Percentiles rank a stretch among this genome's conserved stretches.
Conservation (phyloP, 495 filamentous ascomycete genomes). For the Xylaria castorea region DNA sequence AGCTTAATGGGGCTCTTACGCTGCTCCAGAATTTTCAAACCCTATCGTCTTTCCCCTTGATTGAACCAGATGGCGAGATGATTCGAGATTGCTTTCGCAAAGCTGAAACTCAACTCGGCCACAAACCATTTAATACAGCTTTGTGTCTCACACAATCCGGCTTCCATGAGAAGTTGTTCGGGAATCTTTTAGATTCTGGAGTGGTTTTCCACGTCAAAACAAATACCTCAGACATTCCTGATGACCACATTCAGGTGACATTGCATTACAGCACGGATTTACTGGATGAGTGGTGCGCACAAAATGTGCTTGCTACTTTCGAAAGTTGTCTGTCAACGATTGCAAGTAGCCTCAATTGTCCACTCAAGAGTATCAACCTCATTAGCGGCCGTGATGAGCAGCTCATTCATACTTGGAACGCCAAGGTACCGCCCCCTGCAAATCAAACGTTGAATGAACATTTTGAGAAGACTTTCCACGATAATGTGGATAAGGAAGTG, state of each 20-base stretch:
- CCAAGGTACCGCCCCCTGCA: not conserved
- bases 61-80: not conserved
- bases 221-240: not conserved
- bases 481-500: slow-evolving; percentile 3
- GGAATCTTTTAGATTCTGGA: not conserved
- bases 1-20: not conserved
- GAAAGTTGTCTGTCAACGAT: not conserved
- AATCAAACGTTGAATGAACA: slow-evolving; percentile 6
- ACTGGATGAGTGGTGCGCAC: slow-evolving; percentile 5
- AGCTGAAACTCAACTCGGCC: not conserved
- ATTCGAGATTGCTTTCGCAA: slow-evolving; percentile 1
- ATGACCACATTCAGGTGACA: not conserved
- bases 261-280: slow-evolving; percentile 6
- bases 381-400: not conserved
- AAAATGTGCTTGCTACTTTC: slow-evolving; percentile 1
- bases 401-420: slow-evolving; percentile 3
- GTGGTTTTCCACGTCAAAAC: not conserved
- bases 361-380: not conserved
- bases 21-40: slow-evolving; percentile 2
- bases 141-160: not conserved
- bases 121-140: not conserved
- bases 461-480: not conserved
- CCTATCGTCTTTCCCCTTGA: not conserved
- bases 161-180: not conserved
- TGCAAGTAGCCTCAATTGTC: not conserved